Conservation (phyloP, 768 basidiomycete species). For the Leucosporidium yakuticum region DNA sequence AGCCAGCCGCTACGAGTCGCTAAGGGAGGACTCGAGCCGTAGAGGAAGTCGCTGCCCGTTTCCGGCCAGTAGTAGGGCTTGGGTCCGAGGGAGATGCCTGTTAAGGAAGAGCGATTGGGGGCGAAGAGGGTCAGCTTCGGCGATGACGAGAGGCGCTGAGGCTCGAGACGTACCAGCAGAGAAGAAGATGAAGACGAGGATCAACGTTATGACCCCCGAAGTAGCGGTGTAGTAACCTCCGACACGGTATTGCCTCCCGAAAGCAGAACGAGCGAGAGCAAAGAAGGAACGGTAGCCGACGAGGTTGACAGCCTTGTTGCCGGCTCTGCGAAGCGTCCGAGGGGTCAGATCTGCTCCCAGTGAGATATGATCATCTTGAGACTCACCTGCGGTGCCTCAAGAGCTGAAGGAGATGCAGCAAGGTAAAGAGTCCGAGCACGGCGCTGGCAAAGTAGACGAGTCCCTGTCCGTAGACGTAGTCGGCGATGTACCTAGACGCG, state of each 20-base stretch:
- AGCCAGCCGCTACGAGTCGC: not conserved
- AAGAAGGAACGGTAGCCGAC: not conserved
- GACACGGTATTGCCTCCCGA: not conserved
- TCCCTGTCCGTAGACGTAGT: not conserved
- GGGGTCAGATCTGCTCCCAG: no score
- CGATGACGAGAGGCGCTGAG: not conserved
- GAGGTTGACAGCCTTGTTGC: not conserved
- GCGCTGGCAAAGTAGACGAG: not conserved
- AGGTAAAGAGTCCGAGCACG: not conserved
- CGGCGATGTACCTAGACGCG: not conserved
- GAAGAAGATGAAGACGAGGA: not conserved
- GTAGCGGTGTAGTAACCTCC: not conserved
- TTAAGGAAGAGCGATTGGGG: not conserved
- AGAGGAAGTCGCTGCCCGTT: no score
- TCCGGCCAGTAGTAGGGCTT: conserved; percentile 2
- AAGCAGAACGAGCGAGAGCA: not conserved
- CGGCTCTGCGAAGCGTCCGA: not conserved
- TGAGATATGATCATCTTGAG: no score
- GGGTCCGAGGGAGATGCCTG: not conserved
- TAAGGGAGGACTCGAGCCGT: not conserved
- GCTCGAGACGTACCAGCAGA: not conserved
- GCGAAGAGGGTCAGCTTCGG: not conserved
- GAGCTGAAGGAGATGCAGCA: not conserved
- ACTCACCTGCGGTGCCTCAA: not conserved
- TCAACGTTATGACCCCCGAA: not conserved